phyloP scores from a whole-genome alignment of 352 stramenopile genomes.

The Phytopythium aichiense region DNA sequence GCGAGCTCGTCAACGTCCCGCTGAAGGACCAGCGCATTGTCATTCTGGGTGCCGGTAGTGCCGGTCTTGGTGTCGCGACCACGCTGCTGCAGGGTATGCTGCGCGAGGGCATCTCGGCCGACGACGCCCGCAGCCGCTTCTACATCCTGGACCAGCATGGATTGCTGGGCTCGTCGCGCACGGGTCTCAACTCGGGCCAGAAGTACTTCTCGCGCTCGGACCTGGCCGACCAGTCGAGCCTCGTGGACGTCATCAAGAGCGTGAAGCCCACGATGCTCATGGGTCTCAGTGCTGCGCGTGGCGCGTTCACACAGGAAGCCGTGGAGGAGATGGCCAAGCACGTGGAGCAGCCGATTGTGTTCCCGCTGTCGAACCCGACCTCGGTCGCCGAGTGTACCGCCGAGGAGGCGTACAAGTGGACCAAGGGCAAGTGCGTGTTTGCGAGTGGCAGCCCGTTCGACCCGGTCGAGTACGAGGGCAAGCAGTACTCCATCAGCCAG shows the following conservation, averaged over 20 bases:
- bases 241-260: conserved; percentile 81
- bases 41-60: conserved; percentile 92
- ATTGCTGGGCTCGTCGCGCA: conserved; percentile 46
- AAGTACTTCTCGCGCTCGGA: conserved; percentile 75
- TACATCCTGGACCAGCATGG: conserved; percentile 81
- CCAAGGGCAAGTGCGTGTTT: conserved; percentile 93
- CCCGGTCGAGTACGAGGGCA: conserved; percentile 87
- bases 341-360: conserved; percentile 92
- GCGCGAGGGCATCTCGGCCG: conserved; percentile 60
- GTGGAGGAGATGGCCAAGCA: conserved; percentile 88
- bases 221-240: conserved; percentile 61
- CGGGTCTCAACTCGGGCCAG: conserved; percentile 64
- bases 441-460: conserved; percentile 95
- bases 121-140: conserved; percentile 70
- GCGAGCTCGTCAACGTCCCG: conserved; percentile 57
- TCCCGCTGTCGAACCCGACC: conserved; percentile 96
- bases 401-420: conserved; percentile 96
- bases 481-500: conserved; percentile 77
- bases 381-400: conserved; percentile 95
- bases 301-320: conserved; percentile 86
- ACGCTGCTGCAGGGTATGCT: conserved; percentile 91
- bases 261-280: conserved; percentile 95
- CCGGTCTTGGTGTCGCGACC: conserved; percentile 92
- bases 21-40: conserved; percentile 95
- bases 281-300: conserved; percentile 85